These are phyloP conservation scores for Yamadazyma mexicana DNA, from an alignment of 1,139 yeast genomes.

Conservation along the genomic window DNA sequence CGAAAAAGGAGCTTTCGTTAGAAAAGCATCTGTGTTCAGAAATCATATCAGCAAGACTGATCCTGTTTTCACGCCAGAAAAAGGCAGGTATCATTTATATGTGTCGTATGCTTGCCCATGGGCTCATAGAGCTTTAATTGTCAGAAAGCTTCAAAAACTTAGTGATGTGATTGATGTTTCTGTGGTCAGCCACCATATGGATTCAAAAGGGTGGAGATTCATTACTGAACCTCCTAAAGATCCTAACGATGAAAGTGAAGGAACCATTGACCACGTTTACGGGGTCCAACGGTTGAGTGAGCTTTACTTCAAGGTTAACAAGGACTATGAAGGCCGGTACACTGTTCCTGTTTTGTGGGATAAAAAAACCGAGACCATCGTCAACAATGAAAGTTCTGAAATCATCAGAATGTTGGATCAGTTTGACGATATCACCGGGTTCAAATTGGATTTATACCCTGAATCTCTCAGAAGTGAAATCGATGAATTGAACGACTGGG, in stretches of 20 bases:
- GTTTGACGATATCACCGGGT: slow-evolving; percentile 47
- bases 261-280: slow-evolving; percentile 68
- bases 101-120: slow-evolving; percentile 93
- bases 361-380: slow-evolving; percentile 75
- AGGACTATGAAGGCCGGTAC: slow-evolving; percentile 75
- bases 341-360: slow-evolving; percentile 97
- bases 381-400: slow-evolving; percentile 87
- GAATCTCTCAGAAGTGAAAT: slow-evolving; percentile 50
- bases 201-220: slow-evolving; percentile 85
- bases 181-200: slow-evolving; percentile 90
- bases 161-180: slow-evolving; percentile 60
- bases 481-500: slow-evolving; percentile 81
- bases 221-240: slow-evolving; percentile 29
- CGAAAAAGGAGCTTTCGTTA: slow-evolving; percentile 53
- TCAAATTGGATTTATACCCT: slow-evolving; percentile 65
- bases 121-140: slow-evolving; percentile 86
- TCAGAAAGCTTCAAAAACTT: slow-evolving; percentile 78
- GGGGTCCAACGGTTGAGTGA: slow-evolving; percentile 63
- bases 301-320: slow-evolving; percentile 71
- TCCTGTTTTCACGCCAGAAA: slow-evolving; percentile 69
- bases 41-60: slow-evolving; percentile 59
- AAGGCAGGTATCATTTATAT: slow-evolving; percentile 80
- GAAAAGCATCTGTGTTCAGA: slow-evolving; percentile 52
- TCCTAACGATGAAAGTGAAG: slow-evolving; percentile 40
- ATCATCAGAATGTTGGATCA: slow-evolving; percentile 80